Base-by-base conservation (phyloP, 1,139 yeast genomes). In the Debaryomyces subglobosus region DNA sequence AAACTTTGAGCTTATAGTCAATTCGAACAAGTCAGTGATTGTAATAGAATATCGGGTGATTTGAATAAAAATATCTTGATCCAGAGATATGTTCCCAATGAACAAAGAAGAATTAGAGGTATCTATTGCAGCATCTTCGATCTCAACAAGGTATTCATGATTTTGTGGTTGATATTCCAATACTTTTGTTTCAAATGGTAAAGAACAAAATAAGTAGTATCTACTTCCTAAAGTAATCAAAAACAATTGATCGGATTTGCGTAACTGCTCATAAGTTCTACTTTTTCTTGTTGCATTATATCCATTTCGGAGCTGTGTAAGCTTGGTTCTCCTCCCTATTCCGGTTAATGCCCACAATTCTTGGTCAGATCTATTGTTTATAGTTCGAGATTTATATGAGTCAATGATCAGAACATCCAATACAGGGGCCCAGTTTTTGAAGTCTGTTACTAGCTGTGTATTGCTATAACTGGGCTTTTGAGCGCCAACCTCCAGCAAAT, bases 341-440 rank as follows among this genome's bases (percentile, higher is more conserved):
- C 84, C 84, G 5, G 80, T 68, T 3, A 79, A 63, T 3, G 77
- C 69, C 81, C 82, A 81, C 1, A 80, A 51, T 47, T 79, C 82
- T 36, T 72, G 69, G 15, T 61, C 58, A 5, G 64, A 53, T 34
- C 60, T 60, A 25, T 53, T 56, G 9, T 53, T 47, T 13, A 59
- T 43, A 32, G 54, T 55, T 44, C 61, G 54, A 25, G 63, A 51
- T 33, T 49, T 52, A 32, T 49, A 60, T 0, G 72, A 56, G 15
- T 72, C 72, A 2, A 76, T 62, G 2, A 77, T 57, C 50, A 62
- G 67, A 0, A 73, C 58, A 57, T 79, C 84, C 21, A 74, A 52
- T 3, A 79, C 51, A 0, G 84, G 84, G 0, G 82, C 71, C 84
- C 85, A 79, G 50, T 74, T 78, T 40, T 66, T 69, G 59, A 68